Conservation (phyloP, 208 protist genomes). For the Acanthamoeba lugdunensis region DNA sequence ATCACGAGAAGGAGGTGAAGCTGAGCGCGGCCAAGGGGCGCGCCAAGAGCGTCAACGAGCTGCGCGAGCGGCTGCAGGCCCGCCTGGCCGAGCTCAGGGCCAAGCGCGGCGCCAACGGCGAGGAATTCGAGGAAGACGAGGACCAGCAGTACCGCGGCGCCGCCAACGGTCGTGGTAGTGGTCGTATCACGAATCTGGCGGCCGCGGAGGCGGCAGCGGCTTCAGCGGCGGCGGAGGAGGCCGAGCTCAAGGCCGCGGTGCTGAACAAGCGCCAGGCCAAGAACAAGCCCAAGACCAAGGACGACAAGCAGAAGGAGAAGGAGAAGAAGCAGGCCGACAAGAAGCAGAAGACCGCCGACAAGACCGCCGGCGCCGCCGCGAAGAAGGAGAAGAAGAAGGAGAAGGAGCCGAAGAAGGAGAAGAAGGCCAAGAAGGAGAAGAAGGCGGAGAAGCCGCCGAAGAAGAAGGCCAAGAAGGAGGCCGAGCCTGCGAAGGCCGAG, state of each 20-base stretch:
- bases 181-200: neutral
- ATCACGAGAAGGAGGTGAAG: slow-evolving; percentile 44
- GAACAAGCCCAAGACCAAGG: slow-evolving; percentile 26
- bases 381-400: neutral
- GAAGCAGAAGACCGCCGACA: neutral
- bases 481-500: neutral
- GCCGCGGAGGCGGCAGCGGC: too few relatives aligned
- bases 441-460: neutral
- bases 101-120: slow-evolving; percentile 10
- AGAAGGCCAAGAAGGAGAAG: neutral
- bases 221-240: neutral
- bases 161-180: neutral
- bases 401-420: neutral
- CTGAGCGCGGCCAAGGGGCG: slow-evolving; percentile 50
- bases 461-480: neutral
- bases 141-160: neutral
- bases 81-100: slow-evolving; percentile 2
- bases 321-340: slow-evolving; percentile 23
- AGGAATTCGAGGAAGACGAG: slow-evolving; percentile 16
- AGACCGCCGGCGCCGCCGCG: neutral
- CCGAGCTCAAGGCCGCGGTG: neutral
- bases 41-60: slow-evolving; percentile 29
- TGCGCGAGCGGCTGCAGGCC: slow-evolving; percentile 30
- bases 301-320: slow-evolving; percentile 25
- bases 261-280: slow-evolving; percentile 23